Evolutionary conservation across 2,329 filamentous ascomycete genomes (phyloP).

Genomic region (Pseudophaeomoniella oleicola): DNA sequence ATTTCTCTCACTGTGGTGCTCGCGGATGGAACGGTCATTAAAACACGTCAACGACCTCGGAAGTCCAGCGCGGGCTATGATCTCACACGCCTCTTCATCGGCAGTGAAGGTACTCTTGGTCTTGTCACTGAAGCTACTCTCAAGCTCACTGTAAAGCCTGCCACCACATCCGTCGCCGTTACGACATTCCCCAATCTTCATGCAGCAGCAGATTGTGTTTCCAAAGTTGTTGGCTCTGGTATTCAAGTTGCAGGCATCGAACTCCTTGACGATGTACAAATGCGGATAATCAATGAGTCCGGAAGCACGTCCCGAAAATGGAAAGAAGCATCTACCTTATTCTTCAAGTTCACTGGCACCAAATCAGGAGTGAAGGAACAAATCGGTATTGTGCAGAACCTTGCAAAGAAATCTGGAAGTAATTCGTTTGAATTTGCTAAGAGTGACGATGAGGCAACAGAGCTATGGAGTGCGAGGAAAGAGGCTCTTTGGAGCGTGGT

Average conservation of each 20-base stretch:
- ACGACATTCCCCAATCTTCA: slow-evolving; percentile 51
- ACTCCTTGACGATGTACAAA: slow-evolving; percentile 83
- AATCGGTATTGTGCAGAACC: slow-evolving; percentile 42
- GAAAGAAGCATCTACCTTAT: slow-evolving; percentile 57
- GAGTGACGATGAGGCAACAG: slow-evolving; percentile 47
- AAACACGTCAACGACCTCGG: slow-evolving; percentile 72
- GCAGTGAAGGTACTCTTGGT: slow-evolving; percentile 80
- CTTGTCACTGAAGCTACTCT: slow-evolving; percentile 83
- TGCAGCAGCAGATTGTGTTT: slow-evolving; percentile 64
- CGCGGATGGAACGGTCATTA: slow-evolving; percentile 79
- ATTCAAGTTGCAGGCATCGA: slow-evolving; percentile 84
- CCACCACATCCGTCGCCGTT: slow-evolving; percentile 68
- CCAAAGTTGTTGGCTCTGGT: slow-evolving; percentile 63
- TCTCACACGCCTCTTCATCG: slow-evolving; percentile 76
- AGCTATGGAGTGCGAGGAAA: slow-evolving; percentile 64
- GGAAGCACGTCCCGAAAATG: slow-evolving; percentile 36
- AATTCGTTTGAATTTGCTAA: slow-evolving; percentile 55
- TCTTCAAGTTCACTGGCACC: slow-evolving; percentile 62
- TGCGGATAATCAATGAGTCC: slow-evolving; percentile 51
- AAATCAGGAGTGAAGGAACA: slow-evolving; percentile 48
- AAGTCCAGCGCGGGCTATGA: slow-evolving; percentile 91
- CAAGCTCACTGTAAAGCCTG: slow-evolving; percentile 70
- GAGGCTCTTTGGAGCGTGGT: slow-evolving; percentile 61
- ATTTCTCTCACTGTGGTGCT: slow-evolving; percentile 74
- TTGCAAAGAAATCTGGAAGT: slow-evolving; percentile 40